These are phyloP conservation scores for Fusarium dlaminii DNA, from an alignment of 2,329 filamentous ascomycete genomes.

Conservation along the genomic window DNA sequence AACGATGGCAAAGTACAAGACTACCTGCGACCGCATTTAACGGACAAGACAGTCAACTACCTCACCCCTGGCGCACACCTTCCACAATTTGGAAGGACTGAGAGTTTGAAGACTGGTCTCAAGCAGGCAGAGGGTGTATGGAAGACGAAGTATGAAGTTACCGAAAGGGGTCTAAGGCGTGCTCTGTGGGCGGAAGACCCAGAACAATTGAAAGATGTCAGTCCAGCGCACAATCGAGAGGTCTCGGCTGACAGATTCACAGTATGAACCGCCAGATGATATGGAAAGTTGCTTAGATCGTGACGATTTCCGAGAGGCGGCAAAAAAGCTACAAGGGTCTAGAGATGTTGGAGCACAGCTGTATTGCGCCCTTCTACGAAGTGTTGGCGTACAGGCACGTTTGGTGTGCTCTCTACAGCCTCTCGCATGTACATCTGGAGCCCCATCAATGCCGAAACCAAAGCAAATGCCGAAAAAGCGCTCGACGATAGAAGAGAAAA, in stretches of 20 bases:
- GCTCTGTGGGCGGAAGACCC: constrained; percentile 79
- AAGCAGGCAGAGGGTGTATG: constrained; percentile 74
- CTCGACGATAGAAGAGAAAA: constrained; percentile 44
- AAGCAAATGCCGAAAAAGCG: constrained; percentile 41
- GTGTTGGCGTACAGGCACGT: constrained; percentile 81
- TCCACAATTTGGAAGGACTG: constrained; percentile 78
- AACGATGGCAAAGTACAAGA: constrained; percentile 77
- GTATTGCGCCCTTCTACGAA: constrained; percentile 86
- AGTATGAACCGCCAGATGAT: constrained; percentile 68
- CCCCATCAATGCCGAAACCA: constrained; percentile 58
- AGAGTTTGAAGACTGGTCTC: constrained; percentile 83
- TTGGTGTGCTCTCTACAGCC: constrained; percentile 92
- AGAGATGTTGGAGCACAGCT: constrained; percentile 90
- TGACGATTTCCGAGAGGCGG: constrained; percentile 77
- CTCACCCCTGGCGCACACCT: constrained; percentile 74
- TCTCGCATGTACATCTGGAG: constrained; percentile 71
- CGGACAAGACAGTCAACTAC: constrained; percentile 70
- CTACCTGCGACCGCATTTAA: constrained; percentile 70
- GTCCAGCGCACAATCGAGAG: constrained; percentile 28
- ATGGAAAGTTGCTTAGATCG: constrained; percentile 75
- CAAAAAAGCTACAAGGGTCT: constrained; percentile 77
- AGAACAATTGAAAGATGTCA: constrained; percentile 67
- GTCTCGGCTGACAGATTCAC: constrained; percentile 31
- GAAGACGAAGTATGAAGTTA: constrained; percentile 74
- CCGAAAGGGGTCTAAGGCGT: constrained; percentile 73